Evolutionary conservation across 768 basidiomycete species (phyloP).

Genomic region (Lactarius sanguifluus): DNA sequence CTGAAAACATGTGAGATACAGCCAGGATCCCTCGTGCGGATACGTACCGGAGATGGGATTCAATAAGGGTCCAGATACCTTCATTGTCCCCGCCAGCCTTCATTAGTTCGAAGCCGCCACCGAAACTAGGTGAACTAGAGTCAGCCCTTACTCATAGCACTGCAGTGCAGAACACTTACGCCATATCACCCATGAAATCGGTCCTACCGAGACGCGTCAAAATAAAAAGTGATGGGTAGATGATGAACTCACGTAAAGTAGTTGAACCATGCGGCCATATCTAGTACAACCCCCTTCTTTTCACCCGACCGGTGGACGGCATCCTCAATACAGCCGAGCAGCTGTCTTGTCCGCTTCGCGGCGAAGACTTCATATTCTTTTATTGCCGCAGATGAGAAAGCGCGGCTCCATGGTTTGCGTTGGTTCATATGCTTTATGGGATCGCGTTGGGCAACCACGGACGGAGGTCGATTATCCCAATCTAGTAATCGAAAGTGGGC

Average conservation of each 20-base stretch:
- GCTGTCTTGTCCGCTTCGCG: slow-evolving; percentile 40
- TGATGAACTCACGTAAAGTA: slow-evolving; percentile 41
- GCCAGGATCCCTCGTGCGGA: background rate
- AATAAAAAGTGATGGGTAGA: background rate
- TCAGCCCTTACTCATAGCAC: background rate
- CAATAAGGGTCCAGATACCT: slow-evolving; percentile 45
- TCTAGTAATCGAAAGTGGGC: slow-evolving; percentile 35
- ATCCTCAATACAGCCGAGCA: slow-evolving; percentile 40
- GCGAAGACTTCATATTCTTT: slow-evolving; percentile 48
- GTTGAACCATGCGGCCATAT: slow-evolving; percentile 41
- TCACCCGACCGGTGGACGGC: slow-evolving; percentile 18
- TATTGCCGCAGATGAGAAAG: slow-evolving; percentile 46
- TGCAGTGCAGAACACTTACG: slow-evolving; percentile 31
- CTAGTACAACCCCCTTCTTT: slow-evolving; percentile 30
- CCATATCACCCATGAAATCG: slow-evolving; percentile 47
- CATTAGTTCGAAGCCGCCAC: slow-evolving; percentile 40
- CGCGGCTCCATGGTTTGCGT: slow-evolving; percentile 52
- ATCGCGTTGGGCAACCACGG: slow-evolving; percentile 42
- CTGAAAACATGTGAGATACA: slow-evolving; percentile 32
- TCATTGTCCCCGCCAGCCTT: slow-evolving; percentile 43
- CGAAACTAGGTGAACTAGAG: slow-evolving; percentile 33
- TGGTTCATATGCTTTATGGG: slow-evolving; percentile 46
- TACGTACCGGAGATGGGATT: slow-evolving; percentile 46
- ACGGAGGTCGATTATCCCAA: slow-evolving; percentile 48
- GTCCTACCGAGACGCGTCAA: slow-evolving; percentile 33